These are phyloP conservation scores for Ambrosiella beaveri DNA, from an alignment of 2,329 filamentous ascomycete species.

Conservation along the genomic window DNA sequence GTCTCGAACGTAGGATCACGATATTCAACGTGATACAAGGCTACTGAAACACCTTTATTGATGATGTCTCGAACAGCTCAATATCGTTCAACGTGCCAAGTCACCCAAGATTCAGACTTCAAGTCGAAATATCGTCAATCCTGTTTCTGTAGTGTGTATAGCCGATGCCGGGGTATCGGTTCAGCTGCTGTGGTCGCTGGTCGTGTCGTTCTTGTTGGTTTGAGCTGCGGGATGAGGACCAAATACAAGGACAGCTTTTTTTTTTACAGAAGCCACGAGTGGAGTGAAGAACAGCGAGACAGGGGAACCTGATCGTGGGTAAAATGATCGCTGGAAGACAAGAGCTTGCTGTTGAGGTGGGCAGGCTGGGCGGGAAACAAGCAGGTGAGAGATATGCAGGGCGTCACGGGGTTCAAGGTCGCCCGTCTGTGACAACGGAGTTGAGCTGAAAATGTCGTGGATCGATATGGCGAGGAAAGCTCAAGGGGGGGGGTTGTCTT, in stretches of 20 bases:
- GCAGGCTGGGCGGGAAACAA: background rate
- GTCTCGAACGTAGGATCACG: no score
- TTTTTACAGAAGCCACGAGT: background rate
- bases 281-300: background rate
- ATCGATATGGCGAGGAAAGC: no score
- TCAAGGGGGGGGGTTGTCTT: no score
- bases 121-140: background rate
- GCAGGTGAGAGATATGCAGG: no score
- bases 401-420: no score
- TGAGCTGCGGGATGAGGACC: background rate
- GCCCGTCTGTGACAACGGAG: no score
- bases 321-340: background rate
- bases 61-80: no score
- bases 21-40: no score
- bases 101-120: background rate
- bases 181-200: background rate
- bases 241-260: background rate
- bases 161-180: background rate
- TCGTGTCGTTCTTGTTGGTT: background rate
- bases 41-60: no score
- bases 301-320: background rate
- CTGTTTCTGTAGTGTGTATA: background rate
- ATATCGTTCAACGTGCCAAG: no score
- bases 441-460: no score
- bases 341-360: background rate